Percentiles rank a stretch among this genome's conserved stretches.
Conservation (phyloP, 352 stramenopile genomes). For the Blastocystis sp. region DNA sequence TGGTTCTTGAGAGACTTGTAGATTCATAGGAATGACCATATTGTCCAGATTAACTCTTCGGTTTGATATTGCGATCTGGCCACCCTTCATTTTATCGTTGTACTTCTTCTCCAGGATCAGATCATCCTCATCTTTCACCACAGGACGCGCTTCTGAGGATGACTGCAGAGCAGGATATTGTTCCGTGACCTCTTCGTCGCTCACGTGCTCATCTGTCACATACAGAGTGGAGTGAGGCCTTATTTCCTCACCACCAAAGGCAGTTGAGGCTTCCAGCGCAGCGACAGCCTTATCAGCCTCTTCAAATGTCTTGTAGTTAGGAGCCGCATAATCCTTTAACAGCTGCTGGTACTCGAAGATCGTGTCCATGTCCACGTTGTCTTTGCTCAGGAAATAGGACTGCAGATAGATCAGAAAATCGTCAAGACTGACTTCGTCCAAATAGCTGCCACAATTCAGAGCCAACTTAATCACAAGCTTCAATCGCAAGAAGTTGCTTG, state of each 20-base stretch:
- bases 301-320: neutral
- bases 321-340: neutral
- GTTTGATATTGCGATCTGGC: neutral
- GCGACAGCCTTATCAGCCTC: neutral
- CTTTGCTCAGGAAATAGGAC: conserved; percentile 26
- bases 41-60: conserved; percentile 12
- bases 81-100: neutral
- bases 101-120: conserved; percentile 28
- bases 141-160: neutral
- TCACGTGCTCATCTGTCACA: neutral
- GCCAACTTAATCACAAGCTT: neutral
- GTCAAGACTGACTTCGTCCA: neutral
- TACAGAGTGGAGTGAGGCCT: neutral
- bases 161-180: neutral
- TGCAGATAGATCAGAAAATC: conserved; percentile 5
- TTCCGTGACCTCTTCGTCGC: neutral
- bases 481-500: neutral
- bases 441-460: neutral
- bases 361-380: neutral
- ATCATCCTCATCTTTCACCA: neutral
- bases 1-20: neutral
- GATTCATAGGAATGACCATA: conserved; percentile 2
- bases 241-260: neutral
- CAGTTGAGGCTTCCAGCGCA: neutral
- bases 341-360: neutral